Percentiles rank a stretch among this genome's conserved stretches.
Conservation (phyloP, 2,329 filamentous ascomycete genomes). For the Ceratocystiopsis minuta region DNA sequence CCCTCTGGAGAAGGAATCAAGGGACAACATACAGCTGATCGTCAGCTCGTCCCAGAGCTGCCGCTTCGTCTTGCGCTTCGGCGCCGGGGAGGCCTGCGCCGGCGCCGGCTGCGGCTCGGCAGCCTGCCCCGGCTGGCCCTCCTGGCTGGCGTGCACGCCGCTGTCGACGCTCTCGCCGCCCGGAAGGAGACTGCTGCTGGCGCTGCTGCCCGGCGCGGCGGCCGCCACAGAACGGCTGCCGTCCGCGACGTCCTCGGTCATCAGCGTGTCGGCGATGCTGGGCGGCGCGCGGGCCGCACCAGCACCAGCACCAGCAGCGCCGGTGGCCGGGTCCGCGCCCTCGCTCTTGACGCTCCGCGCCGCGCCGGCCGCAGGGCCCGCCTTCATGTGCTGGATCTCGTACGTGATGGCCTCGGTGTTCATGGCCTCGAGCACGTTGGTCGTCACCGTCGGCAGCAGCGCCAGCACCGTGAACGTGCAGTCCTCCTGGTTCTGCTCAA, state of each 20-base stretch:
- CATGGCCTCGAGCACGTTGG: constrained; percentile 72
- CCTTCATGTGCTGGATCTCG: constrained; percentile 87
- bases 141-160: constrained; percentile 68
- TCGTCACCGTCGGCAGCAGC: constrained; percentile 75
- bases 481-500: constrained; percentile 97
- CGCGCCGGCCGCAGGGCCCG: constrained; percentile 25
- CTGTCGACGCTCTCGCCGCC: constrained; percentile 31
- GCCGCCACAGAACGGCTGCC: constrained; percentile 25
- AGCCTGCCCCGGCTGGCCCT: constrained; percentile 31
- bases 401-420: constrained; percentile 86
- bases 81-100: constrained; percentile 4
- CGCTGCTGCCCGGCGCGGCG: no score
- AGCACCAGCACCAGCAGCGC: no score
- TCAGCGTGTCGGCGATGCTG: constrained; percentile 48
- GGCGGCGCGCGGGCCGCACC: constrained; percentile 18
- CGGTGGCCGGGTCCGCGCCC: constrained; percentile 29
- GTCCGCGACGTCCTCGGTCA: constrained; percentile 66
- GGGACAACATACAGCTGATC: constrained; percentile 56
- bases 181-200: no score
- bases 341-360: constrained; percentile 21
- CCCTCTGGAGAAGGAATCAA: neutral
- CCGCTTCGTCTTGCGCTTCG: constrained; percentile 54
- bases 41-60: constrained; percentile 97
- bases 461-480: constrained; percentile 97
- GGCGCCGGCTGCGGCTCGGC: neutral